Evolutionary conservation across 1,284 basidiomycete genomes (phyloP).

Genomic region (Macrocystidia cucumis): DNA sequence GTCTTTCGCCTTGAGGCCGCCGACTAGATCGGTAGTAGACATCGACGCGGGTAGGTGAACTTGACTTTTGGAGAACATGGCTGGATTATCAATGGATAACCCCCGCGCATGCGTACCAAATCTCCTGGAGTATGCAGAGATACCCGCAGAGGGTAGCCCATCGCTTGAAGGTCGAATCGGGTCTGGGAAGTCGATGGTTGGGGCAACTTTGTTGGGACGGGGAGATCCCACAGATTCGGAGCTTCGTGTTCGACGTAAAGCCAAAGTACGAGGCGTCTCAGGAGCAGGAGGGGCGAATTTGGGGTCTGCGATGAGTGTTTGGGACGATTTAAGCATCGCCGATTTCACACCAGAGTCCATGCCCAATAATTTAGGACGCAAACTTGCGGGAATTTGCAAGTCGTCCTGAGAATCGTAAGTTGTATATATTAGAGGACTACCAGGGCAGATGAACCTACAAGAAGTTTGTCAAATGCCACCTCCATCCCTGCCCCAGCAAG

Average conservation of each 20-base stretch:
- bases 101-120: conserved; percentile 44
- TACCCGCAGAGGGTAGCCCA: conserved; percentile 21
- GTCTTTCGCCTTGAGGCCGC: conserved; percentile 33
- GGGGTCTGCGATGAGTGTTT: conserved; percentile 47
- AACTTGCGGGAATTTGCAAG: conserved; percentile 71
- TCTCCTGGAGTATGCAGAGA: conserved; percentile 36
- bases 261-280: conserved; percentile 25
- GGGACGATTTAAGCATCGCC: conserved; percentile 84
- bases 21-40: conserved; percentile 32
- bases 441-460: conserved; percentile 36
- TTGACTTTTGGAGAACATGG: conserved; percentile 41
- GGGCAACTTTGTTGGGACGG: conserved; percentile 23
- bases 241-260: conserved; percentile 59
- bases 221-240: conserved; percentile 60
- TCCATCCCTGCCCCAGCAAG: conserved; percentile 37
- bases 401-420: conserved; percentile 49
- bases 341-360: conserved; percentile 82
- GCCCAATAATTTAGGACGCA: conserved; percentile 68
- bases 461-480: conserved; percentile 64
- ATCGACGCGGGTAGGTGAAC: conserved; percentile 30
- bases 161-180: conserved; percentile 28
- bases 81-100: conserved; percentile 41
- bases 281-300: conserved; percentile 19
- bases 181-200: conserved; percentile 29
- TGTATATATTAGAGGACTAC: neutral